phyloP scores from a whole-genome alignment of 2,329 filamentous ascomycete genomes.

The Pyrenophora graminea region DNA sequence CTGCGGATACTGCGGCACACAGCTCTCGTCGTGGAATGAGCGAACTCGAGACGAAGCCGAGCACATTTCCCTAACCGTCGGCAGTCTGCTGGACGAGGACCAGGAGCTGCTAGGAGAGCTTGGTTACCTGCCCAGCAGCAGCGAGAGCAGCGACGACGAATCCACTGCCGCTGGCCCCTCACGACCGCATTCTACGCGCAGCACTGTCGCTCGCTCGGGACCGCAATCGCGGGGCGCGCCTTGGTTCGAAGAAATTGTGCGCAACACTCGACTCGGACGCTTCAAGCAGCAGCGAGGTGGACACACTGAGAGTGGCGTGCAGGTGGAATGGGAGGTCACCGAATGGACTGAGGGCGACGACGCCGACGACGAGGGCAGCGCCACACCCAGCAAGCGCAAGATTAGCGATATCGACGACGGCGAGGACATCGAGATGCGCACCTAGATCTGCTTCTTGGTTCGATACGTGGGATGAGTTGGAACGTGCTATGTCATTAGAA shows the following conservation, averaged over 20 bases:
- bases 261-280: slow-evolving; percentile 72
- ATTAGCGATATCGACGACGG: slow-evolving; percentile 35
- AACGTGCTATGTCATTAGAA: slow-evolving; percentile 22
- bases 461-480: slow-evolving; percentile 1
- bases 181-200: slow-evolving; percentile 13
- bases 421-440: slow-evolving; percentile 42
- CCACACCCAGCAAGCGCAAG: slow-evolving; percentile 42
- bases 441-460: slow-evolving; percentile 14
- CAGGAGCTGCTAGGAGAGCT: slow-evolving; percentile 73
- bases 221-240: slow-evolving; percentile 63
- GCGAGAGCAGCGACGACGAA: slow-evolving; percentile 29
- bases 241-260: slow-evolving; percentile 83
- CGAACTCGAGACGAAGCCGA: slow-evolving; percentile 70
- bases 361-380: slow-evolving; percentile 40
- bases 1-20: slow-evolving; percentile 90
- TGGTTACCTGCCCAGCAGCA: slow-evolving; percentile 63
- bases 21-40: slow-evolving; percentile 83
- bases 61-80: slow-evolving; percentile 80
- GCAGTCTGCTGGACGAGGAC: slow-evolving; percentile 73
- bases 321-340: slow-evolving; percentile 80
- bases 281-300: slow-evolving; percentile 66
- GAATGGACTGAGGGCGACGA: slow-evolving; percentile 61
- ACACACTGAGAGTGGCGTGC: slow-evolving; percentile 66
- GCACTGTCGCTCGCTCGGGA: slow-evolving; percentile 22
- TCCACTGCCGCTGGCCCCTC: slow-evolving; percentile 23